Evolutionary conservation across 192 early-diverging fungal genomes (phyloP), one percentile per base, ranked within the genome.

Genomic region (Chytriomyces sp.): DNA sequence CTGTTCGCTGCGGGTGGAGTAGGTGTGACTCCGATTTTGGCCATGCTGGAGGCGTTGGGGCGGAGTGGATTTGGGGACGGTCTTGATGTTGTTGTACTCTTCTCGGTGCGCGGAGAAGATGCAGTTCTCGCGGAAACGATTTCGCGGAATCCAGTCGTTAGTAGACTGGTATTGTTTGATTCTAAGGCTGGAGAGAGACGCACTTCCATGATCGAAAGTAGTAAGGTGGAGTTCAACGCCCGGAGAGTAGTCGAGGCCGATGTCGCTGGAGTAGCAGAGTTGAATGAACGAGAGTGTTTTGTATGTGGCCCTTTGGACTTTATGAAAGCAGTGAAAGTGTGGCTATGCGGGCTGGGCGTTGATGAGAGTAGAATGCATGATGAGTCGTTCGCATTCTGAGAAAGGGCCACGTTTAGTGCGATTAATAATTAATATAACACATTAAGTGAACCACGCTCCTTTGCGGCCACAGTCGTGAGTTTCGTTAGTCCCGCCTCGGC

Each of bases 11-110:
- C 70, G 12, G 70, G 58, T 39, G 75, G 75, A 40, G 52, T 77
- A 30, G 75, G 75, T 0, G 44, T 77, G 5, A 77, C 75, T 5
- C 75, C 75, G 44, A 54, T 77, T 32, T 26, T 77, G 33, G 61
- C 75, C 31, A 49, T 49, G 44, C 2, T 49, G 14, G 44, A 49
- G 22, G 44, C 2, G 44, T 49, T 49, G 44, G 44, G 17, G 3
- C 44, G 44, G 14, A 22, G 22, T 49, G 44, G 44, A 49, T n/a
- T 2, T 22, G 44, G 3, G 22, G 44, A 14, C 14, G 44, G 22
- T 49, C 22, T 14, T 22, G 40, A 64, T 12, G 28, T 44, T 12
- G 12, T 6, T 2, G 14, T 64, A n/a, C 19, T 64, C 22, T 40
- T 64, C 26, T 37, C 33, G 26, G 37, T 41, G 10, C 36, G 62